phyloP scores from a whole-genome alignment of 2,329 filamentous ascomycete genomes.

The Aspergillus niger region DNA sequence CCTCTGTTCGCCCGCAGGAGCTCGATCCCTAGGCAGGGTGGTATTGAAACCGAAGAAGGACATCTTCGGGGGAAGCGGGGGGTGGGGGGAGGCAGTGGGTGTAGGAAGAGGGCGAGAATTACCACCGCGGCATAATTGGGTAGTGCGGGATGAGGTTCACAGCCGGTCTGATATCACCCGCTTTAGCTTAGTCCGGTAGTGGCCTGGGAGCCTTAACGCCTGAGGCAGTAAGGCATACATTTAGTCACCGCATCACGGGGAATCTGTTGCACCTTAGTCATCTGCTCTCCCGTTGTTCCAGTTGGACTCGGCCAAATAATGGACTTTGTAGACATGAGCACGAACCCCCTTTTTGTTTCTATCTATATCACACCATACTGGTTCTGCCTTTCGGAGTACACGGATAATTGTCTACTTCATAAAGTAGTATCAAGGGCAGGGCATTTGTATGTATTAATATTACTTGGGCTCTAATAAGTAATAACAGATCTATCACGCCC shows the following conservation, averaged over 20 bases:
- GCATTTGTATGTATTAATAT: too few relatives aligned
- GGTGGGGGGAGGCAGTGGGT: slow-evolving; percentile 17
- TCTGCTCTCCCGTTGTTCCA: too few relatives aligned
- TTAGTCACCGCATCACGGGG: background rate
- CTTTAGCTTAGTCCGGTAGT: slow-evolving; percentile 5
- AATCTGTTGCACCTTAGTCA: too few relatives aligned
- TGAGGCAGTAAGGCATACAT: slow-evolving; percentile 13
- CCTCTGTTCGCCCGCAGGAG: slow-evolving; percentile 70
- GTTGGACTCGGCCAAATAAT: too few relatives aligned
- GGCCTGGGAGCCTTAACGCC: slow-evolving; percentile 19
- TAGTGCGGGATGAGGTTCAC: slow-evolving; percentile 30
- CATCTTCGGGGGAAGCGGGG: slow-evolving; percentile 56
- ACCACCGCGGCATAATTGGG: slow-evolving; percentile 24
- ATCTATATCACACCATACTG: too few relatives aligned
- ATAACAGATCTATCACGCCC: too few relatives aligned
- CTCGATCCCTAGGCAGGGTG: slow-evolving; percentile 64
- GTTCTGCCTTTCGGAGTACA: too few relatives aligned
- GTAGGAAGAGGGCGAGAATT: slow-evolving; percentile 20
- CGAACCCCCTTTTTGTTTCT: too few relatives aligned
- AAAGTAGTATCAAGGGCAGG: too few relatives aligned
- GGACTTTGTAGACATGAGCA: too few relatives aligned
- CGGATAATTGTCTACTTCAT: too few relatives aligned
- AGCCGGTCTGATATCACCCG: slow-evolving; percentile 27
- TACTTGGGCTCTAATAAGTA: too few relatives aligned
- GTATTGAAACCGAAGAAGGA: slow-evolving; percentile 91